Evolutionary conservation across 1,284 basidiomycete species (phyloP).

Genomic region (Naganishia liquefaciens): DNA sequence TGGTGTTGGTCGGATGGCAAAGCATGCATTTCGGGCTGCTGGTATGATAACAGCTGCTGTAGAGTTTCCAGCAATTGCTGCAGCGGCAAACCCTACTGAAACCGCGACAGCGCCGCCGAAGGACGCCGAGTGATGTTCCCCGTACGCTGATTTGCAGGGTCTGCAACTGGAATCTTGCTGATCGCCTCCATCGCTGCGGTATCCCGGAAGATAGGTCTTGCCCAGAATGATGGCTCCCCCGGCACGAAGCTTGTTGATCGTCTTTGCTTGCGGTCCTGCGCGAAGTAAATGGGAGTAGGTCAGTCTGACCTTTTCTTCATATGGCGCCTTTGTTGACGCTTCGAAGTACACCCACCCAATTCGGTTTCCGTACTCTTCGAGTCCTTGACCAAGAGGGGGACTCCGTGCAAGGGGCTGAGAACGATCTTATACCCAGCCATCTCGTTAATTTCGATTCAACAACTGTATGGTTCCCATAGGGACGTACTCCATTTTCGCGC

Average conservation of each 20-base stretch:
- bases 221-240: slow-evolving; percentile 43
- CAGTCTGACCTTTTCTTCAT: too few relatives aligned
- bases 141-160: slow-evolving; percentile 36
- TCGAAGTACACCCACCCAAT: neutral
- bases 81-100: slow-evolving; percentile 38
- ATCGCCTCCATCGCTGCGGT: slow-evolving; percentile 44
- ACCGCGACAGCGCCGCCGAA: slow-evolving; percentile 41
- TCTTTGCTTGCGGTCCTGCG: slow-evolving; percentile 15
- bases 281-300: neutral
- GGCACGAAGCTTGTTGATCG: slow-evolving; percentile 29
- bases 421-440: neutral
- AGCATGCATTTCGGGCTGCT: slow-evolving; percentile 30
- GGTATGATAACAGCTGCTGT: slow-evolving; percentile 37
- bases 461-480: neutral
- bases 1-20: slow-evolving; percentile 22
- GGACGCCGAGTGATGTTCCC: slow-evolving; percentile 39
- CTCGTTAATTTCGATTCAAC: neutral
- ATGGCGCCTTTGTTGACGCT: too few relatives aligned
- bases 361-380: neutral
- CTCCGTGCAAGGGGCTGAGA: slow-evolving; percentile 2
- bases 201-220: slow-evolving; percentile 5
- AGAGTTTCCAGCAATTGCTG: slow-evolving; percentile 37
- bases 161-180: slow-evolving; percentile 31
- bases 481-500: slow-evolving; percentile 1
- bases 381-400: slow-evolving; percentile 23